A percentile compares a stretch with the other conserved stretches of the same genome.
Evolutionary conservation across 768 basidiomycete species (phyloP).

Genomic region (Termitomyces sp.): DNA sequence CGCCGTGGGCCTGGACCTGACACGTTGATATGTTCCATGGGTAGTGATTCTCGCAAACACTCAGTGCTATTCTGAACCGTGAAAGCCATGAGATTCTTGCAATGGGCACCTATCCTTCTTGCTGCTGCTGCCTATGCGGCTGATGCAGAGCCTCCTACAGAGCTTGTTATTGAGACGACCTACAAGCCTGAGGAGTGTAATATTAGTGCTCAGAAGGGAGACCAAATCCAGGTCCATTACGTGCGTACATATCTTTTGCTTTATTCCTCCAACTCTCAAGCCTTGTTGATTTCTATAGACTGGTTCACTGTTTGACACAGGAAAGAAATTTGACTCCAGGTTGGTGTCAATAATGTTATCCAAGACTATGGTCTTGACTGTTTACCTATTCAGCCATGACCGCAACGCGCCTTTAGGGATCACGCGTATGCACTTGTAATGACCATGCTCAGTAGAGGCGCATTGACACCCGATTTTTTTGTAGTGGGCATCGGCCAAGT

Average conservation of each 20-base stretch:
- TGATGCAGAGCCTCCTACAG: conserved; percentile 30
- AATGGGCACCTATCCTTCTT: conserved; percentile 44
- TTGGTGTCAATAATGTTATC: conserved; percentile 21
- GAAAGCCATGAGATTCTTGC: conserved; percentile 46
- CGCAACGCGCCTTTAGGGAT: conserved; percentile 72
- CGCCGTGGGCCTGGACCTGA: conserved; percentile 4
- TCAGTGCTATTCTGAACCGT: background rate
- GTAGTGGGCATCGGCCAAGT: conserved; percentile 78
- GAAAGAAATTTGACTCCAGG: conserved; percentile 90
- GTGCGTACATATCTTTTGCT: conserved; percentile 32
- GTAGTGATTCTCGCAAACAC: background rate
- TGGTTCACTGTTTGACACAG: conserved; percentile 71
- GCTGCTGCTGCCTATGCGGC: conserved; percentile 41
- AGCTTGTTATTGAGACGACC: conserved; percentile 60
- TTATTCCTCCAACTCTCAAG: background rate
- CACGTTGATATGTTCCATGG: conserved; percentile 5
- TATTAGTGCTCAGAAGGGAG: conserved; percentile 52
- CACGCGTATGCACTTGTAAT: conserved; percentile 50
- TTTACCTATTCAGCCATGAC: conserved; percentile 44
- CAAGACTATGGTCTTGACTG: background rate
- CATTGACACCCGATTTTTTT: background rate
- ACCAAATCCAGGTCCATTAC: conserved; percentile 72
- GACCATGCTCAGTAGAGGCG: background rate
- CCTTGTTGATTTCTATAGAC: conserved; percentile 40
- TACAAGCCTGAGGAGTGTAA: conserved; percentile 54